Evolutionary conservation across 179 eudicot genomes (phyloP).

Genomic region (Corrigiola litoralis): DNA sequence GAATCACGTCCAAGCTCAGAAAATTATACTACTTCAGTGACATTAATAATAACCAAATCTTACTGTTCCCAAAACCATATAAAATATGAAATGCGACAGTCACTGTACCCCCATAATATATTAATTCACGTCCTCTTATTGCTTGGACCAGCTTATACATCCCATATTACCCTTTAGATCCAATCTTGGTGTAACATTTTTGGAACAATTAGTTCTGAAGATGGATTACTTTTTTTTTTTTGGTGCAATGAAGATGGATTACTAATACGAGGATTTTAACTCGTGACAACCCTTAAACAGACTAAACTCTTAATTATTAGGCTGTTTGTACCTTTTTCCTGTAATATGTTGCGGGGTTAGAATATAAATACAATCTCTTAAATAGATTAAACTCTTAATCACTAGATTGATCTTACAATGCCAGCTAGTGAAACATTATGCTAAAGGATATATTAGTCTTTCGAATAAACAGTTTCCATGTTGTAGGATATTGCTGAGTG

Average conservation of each 20-base stretch:
- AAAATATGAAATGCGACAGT: conserved; percentile 18
- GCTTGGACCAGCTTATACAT: conserved; percentile 6
- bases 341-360: too few relatives aligned
- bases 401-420: neutral
- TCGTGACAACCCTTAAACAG: too few relatives aligned
- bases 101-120: conserved; percentile 12
- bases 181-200: neutral
- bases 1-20: conserved; percentile 13
- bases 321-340: too few relatives aligned
- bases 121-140: conserved; percentile 15
- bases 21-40: conserved; percentile 1
- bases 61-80: conserved; percentile 16
- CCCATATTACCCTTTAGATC: conserved; percentile 16
- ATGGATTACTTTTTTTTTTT: too few relatives aligned
- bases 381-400: neutral
- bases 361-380: too few relatives aligned
- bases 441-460: conserved; percentile 16
- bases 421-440: too few relatives aligned
- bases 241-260: too few relatives aligned
- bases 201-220: neutral
- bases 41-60: conserved; percentile 18
- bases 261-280: too few relatives aligned
- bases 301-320: too few relatives aligned
- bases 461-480: neutral
- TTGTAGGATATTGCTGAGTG: neutral